A percentile compares a stretch with the other conserved stretches of the same genome.
phyloP scores from a whole-genome alignment of 2,329 filamentous ascomycete genomes.

The Cadophora sp. region DNA sequence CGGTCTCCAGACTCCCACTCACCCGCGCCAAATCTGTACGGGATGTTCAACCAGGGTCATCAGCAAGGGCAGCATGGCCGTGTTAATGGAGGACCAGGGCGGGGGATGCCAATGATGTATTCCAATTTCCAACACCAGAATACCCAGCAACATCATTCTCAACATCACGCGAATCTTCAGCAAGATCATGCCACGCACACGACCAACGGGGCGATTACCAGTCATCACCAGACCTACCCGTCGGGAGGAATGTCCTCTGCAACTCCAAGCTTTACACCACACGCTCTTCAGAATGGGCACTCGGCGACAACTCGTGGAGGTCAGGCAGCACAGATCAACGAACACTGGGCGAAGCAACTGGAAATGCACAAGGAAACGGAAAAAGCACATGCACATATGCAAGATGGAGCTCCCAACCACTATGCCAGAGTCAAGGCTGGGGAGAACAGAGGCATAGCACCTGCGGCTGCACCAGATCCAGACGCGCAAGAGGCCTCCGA shows the following conservation, averaged over 20 bases:
- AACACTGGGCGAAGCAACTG: conserved; percentile 90
- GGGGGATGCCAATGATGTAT: conserved; percentile 69
- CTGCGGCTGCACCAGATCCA: conserved; percentile 50
- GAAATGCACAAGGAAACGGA: conserved; percentile 80
- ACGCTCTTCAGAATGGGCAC: conserved; percentile 64
- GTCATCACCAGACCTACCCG: conserved; percentile 67
- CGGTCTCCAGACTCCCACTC: conserved; percentile 58
- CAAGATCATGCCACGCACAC: conserved; percentile 62
- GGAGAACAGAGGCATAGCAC: conserved; percentile 69
- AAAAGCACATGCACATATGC: conserved; percentile 75
- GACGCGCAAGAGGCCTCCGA: conserved; percentile 57
- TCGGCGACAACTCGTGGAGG: conserved; percentile 54
- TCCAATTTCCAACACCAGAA: conserved; percentile 72
- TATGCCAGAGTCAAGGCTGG: conserved; percentile 76
- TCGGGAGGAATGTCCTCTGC: conserved; percentile 70
- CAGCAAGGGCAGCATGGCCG: conserved; percentile 78
- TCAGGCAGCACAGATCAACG: conserved; percentile 60
- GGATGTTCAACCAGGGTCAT: conserved; percentile 76
- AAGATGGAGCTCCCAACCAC: conserved; percentile 69
- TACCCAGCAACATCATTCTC: conserved; percentile 62
- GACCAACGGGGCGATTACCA: conserved; percentile 61
- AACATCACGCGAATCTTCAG: conserved; percentile 67
- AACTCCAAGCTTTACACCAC: conserved; percentile 61
- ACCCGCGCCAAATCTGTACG: conserved; percentile 44
- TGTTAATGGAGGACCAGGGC: conserved; percentile 73